A percentile compares a stretch with the other conserved stretches of the same genome.
Evolutionary conservation across 2,329 filamentous ascomycete species (phyloP).

Genomic region (Beauveria varroae): DNA sequence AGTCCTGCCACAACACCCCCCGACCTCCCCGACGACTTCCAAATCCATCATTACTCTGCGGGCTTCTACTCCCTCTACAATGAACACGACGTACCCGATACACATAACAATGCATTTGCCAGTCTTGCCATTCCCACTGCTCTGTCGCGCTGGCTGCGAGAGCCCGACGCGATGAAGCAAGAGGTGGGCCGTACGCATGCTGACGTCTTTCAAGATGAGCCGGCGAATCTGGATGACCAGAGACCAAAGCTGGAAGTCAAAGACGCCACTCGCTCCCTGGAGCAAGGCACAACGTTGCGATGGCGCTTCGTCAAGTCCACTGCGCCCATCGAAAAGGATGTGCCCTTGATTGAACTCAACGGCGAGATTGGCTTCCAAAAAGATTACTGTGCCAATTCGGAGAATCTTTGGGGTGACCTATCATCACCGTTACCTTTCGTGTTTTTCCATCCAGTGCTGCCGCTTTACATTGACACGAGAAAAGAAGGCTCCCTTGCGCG

Average conservation of each 20-base stretch:
- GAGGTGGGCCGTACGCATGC: constrained; percentile 57
- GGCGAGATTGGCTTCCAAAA: constrained; percentile 68
- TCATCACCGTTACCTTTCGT: constrained; percentile 64
- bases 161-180: constrained; percentile 58
- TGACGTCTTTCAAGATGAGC: constrained; percentile 60
- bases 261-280: constrained; percentile 32
- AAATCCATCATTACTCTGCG: constrained; percentile 62
- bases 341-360: constrained; percentile 63
- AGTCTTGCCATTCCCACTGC: constrained; percentile 68
- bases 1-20: constrained; percentile 74
- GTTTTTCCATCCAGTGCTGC: constrained; percentile 80
- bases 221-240: constrained; percentile 34
- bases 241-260: constrained; percentile 41
- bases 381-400: constrained; percentile 59
- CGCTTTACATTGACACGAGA: constrained; percentile 87
- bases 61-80: constrained; percentile 72
- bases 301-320: constrained; percentile 60
- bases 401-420: constrained; percentile 62
- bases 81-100: constrained; percentile 48
- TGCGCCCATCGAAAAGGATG: constrained; percentile 46
- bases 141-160: constrained; percentile 70
- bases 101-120: constrained; percentile 69
- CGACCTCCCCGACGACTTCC: constrained; percentile 54
- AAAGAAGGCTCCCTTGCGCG: constrained; percentile 79
- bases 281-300: constrained; percentile 40